Percentiles rank a stretch among this genome's conserved stretches.
Evolutionary conservation across 2,329 filamentous ascomycete genomes (phyloP).

Genomic region (Cytospora paraplurivora): DNA sequence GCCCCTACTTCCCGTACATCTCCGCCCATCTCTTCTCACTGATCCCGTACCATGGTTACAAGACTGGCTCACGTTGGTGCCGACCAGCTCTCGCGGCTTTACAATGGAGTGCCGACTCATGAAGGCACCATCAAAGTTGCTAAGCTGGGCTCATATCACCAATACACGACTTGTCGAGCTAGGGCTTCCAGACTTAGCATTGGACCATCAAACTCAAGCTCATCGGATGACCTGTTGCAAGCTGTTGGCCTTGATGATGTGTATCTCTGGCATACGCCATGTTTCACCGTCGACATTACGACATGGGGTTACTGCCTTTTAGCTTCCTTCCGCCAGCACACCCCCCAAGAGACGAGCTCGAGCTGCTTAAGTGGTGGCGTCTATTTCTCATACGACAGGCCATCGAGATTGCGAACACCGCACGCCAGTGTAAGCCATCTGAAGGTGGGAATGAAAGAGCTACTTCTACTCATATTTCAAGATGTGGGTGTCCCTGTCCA

Average conservation of each 20-base stretch:
- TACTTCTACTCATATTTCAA: neutral
- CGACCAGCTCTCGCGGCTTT: neutral
- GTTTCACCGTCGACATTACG: constrained; percentile 23
- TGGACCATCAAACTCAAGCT: neutral
- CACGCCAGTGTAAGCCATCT: neutral
- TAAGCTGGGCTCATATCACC: neutral
- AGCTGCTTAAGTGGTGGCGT: neutral
- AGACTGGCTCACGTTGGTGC: neutral
- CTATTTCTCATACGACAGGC: constrained; percentile 6
- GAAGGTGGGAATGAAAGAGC: neutral
- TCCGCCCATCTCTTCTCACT: neutral
- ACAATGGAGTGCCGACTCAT: neutral
- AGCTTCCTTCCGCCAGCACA: constrained; percentile 11
- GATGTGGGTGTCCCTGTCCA: neutral
- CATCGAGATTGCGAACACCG: neutral
- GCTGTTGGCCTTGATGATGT: constrained; percentile 10
- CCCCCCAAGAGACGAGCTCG: constrained; percentile 2
- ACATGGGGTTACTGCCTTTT: constrained; percentile 14
- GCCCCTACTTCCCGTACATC: constrained; percentile 12
- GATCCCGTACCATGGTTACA: neutral
- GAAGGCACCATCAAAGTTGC: neutral
- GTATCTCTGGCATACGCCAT: constrained; percentile 16
- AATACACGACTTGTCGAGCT: neutral
- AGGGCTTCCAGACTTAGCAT: neutral
- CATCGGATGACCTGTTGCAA: neutral